A percentile compares a stretch with the other conserved stretches of the same genome.
Conservation (phyloP, 2,329 filamentous ascomycete species). For the Microdochium trichocladiopsis region DNA sequence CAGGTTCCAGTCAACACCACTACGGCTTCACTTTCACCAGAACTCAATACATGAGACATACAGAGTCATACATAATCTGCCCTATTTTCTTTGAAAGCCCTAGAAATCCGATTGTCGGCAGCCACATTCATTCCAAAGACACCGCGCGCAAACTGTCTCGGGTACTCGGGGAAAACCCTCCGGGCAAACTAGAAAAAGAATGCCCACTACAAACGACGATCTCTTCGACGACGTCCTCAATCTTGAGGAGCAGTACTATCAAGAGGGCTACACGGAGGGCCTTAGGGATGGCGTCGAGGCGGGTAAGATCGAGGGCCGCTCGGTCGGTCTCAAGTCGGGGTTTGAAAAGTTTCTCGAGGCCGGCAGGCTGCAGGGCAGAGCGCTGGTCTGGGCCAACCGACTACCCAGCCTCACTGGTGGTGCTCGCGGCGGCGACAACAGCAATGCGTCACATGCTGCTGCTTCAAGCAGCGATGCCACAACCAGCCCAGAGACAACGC, state of each 20-base stretch:
- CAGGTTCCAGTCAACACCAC: background rate
- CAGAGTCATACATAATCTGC: no score
- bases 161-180: no score
- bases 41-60: background rate
- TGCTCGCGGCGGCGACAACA: background rate
- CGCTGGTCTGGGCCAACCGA: conserved; percentile 77
- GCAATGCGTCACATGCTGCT: conserved; percentile 22
- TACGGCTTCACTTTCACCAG: background rate
- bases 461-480: conserved; percentile 1
- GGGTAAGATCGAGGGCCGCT: conserved; percentile 80
- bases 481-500: background rate
- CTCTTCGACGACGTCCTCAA: conserved; percentile 51
- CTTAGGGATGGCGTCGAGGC: conserved; percentile 66
- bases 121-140: no score
- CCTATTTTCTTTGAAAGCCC: no score
- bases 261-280: conserved; percentile 73
- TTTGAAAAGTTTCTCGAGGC: conserved; percentile 87
- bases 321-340: conserved; percentile 85
- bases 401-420: conserved; percentile 29
- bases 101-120: no score
- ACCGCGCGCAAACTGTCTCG: no score
- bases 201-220: conserved; percentile 26
- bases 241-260: conserved; percentile 67
- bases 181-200: conserved; percentile 6
- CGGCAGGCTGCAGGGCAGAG: conserved; percentile 70